phyloP scores from a whole-genome alignment of 176 grass and related monocot genomes.

The Bonia amplexicaulis region DNA sequence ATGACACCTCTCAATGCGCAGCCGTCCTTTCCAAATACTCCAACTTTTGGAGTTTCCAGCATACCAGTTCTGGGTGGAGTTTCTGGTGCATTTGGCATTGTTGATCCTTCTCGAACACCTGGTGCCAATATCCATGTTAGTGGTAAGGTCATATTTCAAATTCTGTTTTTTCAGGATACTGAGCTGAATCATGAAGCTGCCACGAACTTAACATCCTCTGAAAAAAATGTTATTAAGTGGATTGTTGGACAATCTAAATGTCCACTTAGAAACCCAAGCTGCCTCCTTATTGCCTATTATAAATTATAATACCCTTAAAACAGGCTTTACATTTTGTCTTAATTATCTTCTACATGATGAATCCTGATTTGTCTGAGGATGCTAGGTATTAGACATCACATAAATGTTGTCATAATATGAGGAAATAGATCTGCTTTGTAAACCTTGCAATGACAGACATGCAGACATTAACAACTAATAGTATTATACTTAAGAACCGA shows the following conservation, averaged over 20 bases:
- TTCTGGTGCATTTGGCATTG: conserved; percentile 52
- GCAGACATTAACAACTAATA: not conserved
- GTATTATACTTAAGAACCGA: not conserved
- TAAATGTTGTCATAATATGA: conserved; percentile 5
- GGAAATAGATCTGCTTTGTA: not conserved
- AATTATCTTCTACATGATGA: not conserved
- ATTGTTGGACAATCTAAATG: not conserved
- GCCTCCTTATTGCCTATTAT: not conserved
- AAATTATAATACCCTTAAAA: not conserved
- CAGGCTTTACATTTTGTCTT: not conserved
- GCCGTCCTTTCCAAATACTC: conserved; percentile 71
- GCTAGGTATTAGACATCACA: not conserved
- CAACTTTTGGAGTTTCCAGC: conserved; percentile 47
- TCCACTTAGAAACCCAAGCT: not conserved
- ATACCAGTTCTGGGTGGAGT: conserved; percentile 59
- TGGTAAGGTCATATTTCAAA: conserved; percentile 25
- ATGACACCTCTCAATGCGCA: conserved; percentile 28
- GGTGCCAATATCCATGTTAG: conserved; percentile 31
- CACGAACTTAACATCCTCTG: not conserved
- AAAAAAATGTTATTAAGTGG: not conserved
- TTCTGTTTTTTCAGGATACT: not conserved
- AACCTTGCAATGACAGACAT: not conserved
- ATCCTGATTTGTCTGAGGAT: not conserved
- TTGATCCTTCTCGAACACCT: conserved; percentile 49
- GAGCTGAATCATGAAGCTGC: not conserved